These are phyloP conservation scores for Candida adriatica DNA, from an alignment of 805 yeast genomes.

Conservation along the genomic window DNA sequence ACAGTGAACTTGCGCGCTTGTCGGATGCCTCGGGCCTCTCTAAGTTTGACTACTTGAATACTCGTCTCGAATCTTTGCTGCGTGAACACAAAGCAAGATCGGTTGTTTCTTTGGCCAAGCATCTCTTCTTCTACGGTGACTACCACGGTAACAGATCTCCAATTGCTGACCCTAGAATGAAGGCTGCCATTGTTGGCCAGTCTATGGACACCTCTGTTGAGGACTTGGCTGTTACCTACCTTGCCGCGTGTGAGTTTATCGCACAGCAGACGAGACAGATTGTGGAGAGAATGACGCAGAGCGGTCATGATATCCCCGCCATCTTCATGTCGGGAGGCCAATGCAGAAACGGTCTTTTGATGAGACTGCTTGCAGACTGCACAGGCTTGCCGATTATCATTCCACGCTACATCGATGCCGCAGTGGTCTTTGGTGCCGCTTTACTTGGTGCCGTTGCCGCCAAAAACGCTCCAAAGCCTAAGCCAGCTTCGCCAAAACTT, in stretches of 20 bases:
- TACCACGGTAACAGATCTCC: slow-evolving; percentile 96
- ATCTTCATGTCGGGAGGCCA: slow-evolving; percentile 96
- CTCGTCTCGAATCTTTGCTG: slow-evolving; percentile 61
- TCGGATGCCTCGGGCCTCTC: slow-evolving; percentile 67
- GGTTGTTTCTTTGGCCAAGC: slow-evolving; percentile 74
- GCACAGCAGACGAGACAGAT: slow-evolving; percentile 97
- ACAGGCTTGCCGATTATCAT: slow-evolving; percentile 88
- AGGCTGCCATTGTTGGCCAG: slow-evolving; percentile 87
- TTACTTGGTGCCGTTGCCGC: slow-evolving; percentile 93
- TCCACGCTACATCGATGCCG: slow-evolving; percentile 93
- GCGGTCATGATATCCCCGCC: slow-evolving; percentile 72
- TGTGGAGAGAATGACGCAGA: slow-evolving; percentile 70
- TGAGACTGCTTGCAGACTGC: slow-evolving; percentile 87
- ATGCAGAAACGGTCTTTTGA: slow-evolving; percentile 83
- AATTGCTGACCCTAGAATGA: slow-evolving; percentile 92
- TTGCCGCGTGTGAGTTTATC: slow-evolving; percentile 94
- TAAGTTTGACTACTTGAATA: slow-evolving; percentile 77
- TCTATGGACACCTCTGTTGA: slow-evolving; percentile 85
- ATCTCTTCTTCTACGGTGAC: slow-evolving; percentile 91
- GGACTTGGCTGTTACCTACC: slow-evolving; percentile 76
- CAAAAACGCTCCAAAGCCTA: slow-evolving; percentile 40
- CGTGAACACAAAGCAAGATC: slow-evolving; percentile 54
- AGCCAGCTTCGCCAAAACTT: slow-evolving; percentile 15
- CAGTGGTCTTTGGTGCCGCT: slow-evolving; percentile 95
- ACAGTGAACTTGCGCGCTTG: slow-evolving; percentile 56